Percentiles rank a stretch among this genome's conserved stretches.
These are phyloP conservation scores for Blastobotrys terrestris DNA, from an alignment of 805 yeast species.

Conservation along the genomic window DNA sequence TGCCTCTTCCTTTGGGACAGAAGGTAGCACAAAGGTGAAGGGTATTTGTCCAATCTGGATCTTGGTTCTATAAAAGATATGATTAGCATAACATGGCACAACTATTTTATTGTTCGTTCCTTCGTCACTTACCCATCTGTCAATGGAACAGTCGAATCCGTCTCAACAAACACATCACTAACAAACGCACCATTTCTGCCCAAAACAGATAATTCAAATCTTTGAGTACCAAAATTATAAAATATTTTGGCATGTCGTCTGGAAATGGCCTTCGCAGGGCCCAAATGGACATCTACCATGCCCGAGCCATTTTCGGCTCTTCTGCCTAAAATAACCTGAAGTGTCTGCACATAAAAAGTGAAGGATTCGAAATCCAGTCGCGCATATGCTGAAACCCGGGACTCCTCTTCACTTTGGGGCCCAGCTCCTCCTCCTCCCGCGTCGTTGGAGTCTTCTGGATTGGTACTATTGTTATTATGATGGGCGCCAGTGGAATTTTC, in stretches of 20 bases:
- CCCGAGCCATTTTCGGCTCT: slow-evolving; percentile 59
- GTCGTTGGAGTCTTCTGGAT: not conserved
- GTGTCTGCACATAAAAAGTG: slow-evolving; percentile 92
- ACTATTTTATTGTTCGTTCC: not conserved
- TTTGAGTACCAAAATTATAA: slow-evolving; percentile 92
- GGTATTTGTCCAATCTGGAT: slow-evolving; percentile 92
- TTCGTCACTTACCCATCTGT: slow-evolving; percentile 53
- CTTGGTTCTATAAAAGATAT: slow-evolving; percentile 29
- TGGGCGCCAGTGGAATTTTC: slow-evolving; percentile 9
- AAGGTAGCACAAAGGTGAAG: slow-evolving; percentile 80
- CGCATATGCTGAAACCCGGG: slow-evolving; percentile 39
- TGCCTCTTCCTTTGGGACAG: slow-evolving; percentile 32
- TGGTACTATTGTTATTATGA: slow-evolving; percentile 1
- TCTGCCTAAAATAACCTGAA: slow-evolving; percentile 91
- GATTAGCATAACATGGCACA: too few relatives aligned
- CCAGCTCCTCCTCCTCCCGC: not conserved
- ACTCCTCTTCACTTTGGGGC: slow-evolving; percentile 13
- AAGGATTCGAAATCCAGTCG: slow-evolving; percentile 81
- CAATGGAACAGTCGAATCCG: slow-evolving; percentile 86
- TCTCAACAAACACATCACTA: slow-evolving; percentile 81
- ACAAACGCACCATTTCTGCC: slow-evolving; percentile 98
- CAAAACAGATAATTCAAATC: slow-evolving; percentile 84
- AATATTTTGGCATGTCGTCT: slow-evolving; percentile 93
- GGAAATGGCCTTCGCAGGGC: slow-evolving; percentile 87
- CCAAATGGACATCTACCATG: slow-evolving; percentile 78